phyloP scores from a whole-genome alignment of 2,329 filamentous ascomycete species.

The Diaporthe citriasiana region DNA sequence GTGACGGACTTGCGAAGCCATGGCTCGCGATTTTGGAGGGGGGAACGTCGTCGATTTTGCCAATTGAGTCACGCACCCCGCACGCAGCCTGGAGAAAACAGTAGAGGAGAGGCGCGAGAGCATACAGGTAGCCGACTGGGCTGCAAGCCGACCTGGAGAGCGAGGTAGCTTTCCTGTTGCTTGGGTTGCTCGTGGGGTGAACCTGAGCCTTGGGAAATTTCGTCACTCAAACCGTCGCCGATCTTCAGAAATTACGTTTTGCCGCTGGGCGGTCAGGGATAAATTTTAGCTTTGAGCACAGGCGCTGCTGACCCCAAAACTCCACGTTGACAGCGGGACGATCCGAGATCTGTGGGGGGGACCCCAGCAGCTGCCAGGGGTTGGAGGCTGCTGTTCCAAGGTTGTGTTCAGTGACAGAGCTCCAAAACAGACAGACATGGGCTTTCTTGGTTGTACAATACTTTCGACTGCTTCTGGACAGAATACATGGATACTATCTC shows the following conservation, averaged over 20 bases:
- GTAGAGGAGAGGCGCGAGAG: conserved; percentile 21
- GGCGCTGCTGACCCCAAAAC: conserved; percentile 4
- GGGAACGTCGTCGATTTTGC: background rate
- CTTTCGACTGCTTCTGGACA: background rate
- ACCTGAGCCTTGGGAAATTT: conserved; percentile 2
- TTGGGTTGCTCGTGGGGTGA: background rate
- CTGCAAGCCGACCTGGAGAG: conserved; percentile 10
- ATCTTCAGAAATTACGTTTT: conserved; percentile 33
- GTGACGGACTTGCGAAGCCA: conserved; percentile 45
- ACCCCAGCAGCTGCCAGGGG: conserved; percentile 15
- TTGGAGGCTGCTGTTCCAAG: conserved; percentile 1
- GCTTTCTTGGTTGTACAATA: background rate
- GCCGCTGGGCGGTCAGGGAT: conserved; percentile 39
- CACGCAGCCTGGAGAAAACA: conserved; percentile 10
- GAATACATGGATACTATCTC: background rate
- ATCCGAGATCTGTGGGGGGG: conserved; percentile 33
- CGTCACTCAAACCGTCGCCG: conserved; percentile 7
- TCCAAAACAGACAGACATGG: background rate
- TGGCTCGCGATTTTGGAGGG: conserved; percentile 39
- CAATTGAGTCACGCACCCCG: conserved; percentile 12
- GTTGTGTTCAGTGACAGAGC: background rate
- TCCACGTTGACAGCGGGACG: conserved; percentile 30
- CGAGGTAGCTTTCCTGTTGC: conserved; percentile 2
- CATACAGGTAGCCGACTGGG: conserved; percentile 24
- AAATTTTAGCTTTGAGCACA: conserved; percentile 15